Base-by-base conservation (phyloP, 2,329 filamentous ascomycete species). In the Davidsoniella eucalypti region DNA sequence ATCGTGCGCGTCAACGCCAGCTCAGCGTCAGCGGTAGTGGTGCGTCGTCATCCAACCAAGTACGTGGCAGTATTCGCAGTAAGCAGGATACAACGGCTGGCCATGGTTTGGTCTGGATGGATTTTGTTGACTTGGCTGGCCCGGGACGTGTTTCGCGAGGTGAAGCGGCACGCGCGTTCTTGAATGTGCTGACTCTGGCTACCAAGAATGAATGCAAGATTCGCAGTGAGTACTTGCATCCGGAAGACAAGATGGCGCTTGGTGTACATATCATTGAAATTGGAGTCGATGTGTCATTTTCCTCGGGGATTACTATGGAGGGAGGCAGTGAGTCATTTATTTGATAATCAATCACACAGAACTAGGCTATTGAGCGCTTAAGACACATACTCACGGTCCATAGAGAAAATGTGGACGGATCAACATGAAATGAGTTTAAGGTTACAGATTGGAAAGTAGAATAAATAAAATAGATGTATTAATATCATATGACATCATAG, bases 101-200 rank as follows among this genome's bases (percentile, higher is more conserved):
- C 16, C 21, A 51, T n/a, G 33, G 41, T 16, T 43, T 52, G 47
- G 52, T 50, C 14, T 76, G 70, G 64, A 67, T 92, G 40, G 66
- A 71, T 0, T 93, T 95, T 59, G 76, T 81, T 43, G 67, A 77
- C 45, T 65, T 94, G 8, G 75, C 92, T 42, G 69, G 75, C n/a
- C 72, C 77, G 0, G 59, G 59, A 8, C 64, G 68, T 44, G 65
- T 67, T 40, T 76, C 74, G 26, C 71, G 68, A 36, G 66, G 75
- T 26, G 78, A 86, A 10, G 84, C 82, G 7, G 79, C 83, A 2
- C 83, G 87, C 61, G 85, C 79, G 0, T 82, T 86, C 60, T 76
- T 83, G 65, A 84, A 92, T 61, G 70, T 85, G 2, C 71, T 93
- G 12, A 70, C 73, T 9, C 70, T 92, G 41, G 80, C 76, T 5